Base-by-base conservation (phyloP, 352 stramenopile species). In the Peronospora belbahrii region DNA sequence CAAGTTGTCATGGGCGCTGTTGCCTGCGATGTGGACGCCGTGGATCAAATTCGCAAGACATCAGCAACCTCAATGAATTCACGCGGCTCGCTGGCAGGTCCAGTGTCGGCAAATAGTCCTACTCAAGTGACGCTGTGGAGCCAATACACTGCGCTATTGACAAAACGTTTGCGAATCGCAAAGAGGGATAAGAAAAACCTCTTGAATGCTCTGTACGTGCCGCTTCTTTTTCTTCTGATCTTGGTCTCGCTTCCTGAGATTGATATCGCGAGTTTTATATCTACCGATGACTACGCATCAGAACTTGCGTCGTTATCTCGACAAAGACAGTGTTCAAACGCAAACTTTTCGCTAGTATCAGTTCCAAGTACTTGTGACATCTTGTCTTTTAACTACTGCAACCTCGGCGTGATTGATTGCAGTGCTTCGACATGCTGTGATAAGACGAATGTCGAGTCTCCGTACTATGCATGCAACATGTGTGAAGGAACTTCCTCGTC, bases 161-260 rank as follows among this genome's bases (percentile, higher is more conserved):
- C 51, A 9, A 88, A 88, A 50, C 72, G 74, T 18, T 28, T 84
- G 13, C 70, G 68, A 4, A 83, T 85, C 33, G 63, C 77, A 2
- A 78, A 72, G 38, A 63, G 74, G 2, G 77, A 88, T 28, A 69
- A 70, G 45, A 83, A 84, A 49, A 83, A 66, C 23, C 40, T 78
- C 24, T 30, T 83, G 24, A 81, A 84, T 45, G 61, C 65, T 2
- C 56, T 89, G 0, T 65, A 51, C 22, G 79, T 89, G 9, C 74
- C 77, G 7, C 48, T 89, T 14, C 52, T 86, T 9, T 79, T 86
- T 20, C 42, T 84, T 11, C 48, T 77, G 14, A 67, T 84, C 22
- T 38, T 84, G 10, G 57, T 68, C 0, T 54, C 62, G 11, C 48
- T 85, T 30, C 70, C 74, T 8, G 62, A 75, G 13, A 81, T 86